phyloP scores from a whole-genome alignment of 2,329 filamentous ascomycete genomes.

The Achaetomium macrosporum region DNA sequence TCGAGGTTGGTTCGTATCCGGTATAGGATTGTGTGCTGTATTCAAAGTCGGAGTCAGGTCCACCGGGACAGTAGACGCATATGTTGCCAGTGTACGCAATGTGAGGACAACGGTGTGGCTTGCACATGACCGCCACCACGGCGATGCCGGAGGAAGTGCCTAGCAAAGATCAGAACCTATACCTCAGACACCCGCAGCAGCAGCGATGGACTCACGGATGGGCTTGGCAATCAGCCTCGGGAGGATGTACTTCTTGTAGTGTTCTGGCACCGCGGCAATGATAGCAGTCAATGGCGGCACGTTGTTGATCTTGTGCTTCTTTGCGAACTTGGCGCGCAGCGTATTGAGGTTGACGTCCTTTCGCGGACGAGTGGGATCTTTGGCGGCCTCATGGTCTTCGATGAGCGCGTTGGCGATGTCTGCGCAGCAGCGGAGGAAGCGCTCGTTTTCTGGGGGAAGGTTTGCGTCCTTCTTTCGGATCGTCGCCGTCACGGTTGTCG shows the following conservation, averaged over 20 bases:
- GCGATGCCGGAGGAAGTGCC: conserved; percentile 94
- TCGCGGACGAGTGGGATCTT: conserved; percentile 64
- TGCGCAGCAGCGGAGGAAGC: conserved; percentile 88
- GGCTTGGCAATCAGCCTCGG: conserved; percentile 96
- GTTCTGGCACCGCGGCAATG: conserved; percentile 96
- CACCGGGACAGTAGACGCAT: conserved; percentile 96
- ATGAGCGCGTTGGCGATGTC: conserved; percentile 93
- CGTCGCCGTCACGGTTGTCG: conserved; percentile 49
- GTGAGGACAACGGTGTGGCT: conserved; percentile 93
- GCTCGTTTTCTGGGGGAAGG: conserved; percentile 86
- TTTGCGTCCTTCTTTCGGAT: conserved; percentile 68
- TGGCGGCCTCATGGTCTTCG: conserved; percentile 81
- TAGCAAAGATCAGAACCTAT: conserved; percentile 29
- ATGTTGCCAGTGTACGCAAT: conserved; percentile 99
- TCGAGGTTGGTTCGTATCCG: conserved; percentile 95
- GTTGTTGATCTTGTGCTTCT: conserved; percentile 83
- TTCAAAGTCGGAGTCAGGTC: conserved; percentile 96
- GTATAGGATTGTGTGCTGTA: conserved; percentile 99
- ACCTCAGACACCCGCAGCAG: not conserved
- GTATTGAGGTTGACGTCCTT: conserved; percentile 92
- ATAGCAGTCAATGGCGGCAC: conserved; percentile 93
- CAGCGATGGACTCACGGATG: conserved; percentile 56
- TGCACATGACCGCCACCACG: conserved; percentile 99
- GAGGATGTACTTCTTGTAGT: conserved; percentile 98
- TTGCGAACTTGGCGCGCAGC: conserved; percentile 77